Evolutionary conservation across 2,329 filamentous ascomycete genomes (phyloP).

Genomic region (Chaetothyriales sp.): DNA sequence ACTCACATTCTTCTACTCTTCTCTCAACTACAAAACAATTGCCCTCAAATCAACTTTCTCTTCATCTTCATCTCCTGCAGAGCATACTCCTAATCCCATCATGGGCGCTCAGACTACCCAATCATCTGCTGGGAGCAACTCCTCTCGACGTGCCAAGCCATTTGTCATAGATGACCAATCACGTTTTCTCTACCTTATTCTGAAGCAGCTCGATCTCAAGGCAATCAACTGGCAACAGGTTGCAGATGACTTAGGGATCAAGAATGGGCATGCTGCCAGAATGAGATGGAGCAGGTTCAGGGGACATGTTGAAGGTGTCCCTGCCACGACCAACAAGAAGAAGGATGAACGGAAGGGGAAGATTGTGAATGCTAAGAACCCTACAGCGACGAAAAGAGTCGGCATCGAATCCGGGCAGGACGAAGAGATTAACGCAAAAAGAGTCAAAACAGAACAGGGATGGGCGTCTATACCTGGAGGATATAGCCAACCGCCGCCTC

Average conservation of each 20-base stretch:
- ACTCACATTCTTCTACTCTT: not conserved
- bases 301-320: slow-evolving; percentile 37
- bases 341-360: slow-evolving; percentile 9
- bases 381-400: not conserved
- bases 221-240: slow-evolving; percentile 41
- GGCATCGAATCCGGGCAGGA: not conserved
- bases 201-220: slow-evolving; percentile 43
- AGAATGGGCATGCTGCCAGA: slow-evolving; percentile 43
- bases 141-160: not conserved
- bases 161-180: slow-evolving; percentile 31
- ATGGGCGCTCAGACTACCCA: not conserved
- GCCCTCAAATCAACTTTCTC: not conserved
- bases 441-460: slow-evolving; percentile 7
- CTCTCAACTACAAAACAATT: not conserved
- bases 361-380: slow-evolving; percentile 6
- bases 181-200: slow-evolving; percentile 41
- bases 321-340: slow-evolving; percentile 12
- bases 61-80: not conserved
- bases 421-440: slow-evolving; percentile 6
- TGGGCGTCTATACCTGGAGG: not conserved
- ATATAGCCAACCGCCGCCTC: not conserved
- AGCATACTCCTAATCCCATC: not conserved
- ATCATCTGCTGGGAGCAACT: not conserved
- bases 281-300: slow-evolving; percentile 45
- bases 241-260: slow-evolving; percentile 37